Conservation (phyloP, 176 grass and related monocot species). For the Phyllostachys edulis region DNA sequence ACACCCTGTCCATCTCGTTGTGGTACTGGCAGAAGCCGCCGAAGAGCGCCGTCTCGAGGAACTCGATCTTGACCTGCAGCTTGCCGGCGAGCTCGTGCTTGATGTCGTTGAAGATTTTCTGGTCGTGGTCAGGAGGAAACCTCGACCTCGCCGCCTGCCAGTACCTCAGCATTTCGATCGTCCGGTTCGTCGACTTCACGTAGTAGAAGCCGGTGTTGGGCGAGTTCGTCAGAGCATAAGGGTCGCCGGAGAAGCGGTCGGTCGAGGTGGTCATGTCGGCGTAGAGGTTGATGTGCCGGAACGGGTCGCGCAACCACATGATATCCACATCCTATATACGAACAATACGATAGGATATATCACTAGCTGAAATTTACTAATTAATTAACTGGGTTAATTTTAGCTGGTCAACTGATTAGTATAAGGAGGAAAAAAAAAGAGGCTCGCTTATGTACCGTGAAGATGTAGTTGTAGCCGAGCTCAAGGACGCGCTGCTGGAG, state of each 20-base stretch:
- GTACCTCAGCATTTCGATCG: conserved; percentile 40
- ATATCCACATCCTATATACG: conserved; percentile 47
- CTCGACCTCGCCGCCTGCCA: conserved; percentile 36
- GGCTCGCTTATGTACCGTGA: conserved; percentile 35
- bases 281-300: conserved; percentile 29
- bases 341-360: too few relatives aligned
- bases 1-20: background rate
- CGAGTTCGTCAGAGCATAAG: background rate
- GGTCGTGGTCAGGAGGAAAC: conserved; percentile 35
- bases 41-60: conserved; percentile 35
- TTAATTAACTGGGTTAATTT: too few relatives aligned
- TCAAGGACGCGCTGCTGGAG: conserved; percentile 62
- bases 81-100: conserved; percentile 26
- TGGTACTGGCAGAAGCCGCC: conserved; percentile 38
- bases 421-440: too few relatives aligned
- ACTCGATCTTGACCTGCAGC: conserved; percentile 23
- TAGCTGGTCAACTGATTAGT: too few relatives aligned
- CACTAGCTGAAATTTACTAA: too few relatives aligned
- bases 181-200: conserved; percentile 34
- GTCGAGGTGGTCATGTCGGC: conserved; percentile 18
- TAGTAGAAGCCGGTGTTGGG: conserved; percentile 60
- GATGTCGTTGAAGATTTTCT: conserved; percentile 44
- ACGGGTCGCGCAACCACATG: conserved; percentile 60
- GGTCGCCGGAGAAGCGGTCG: too few relatives aligned
- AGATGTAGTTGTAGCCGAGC: conserved; percentile 80